These are phyloP conservation scores for Tremella yokohamensis DNA, from an alignment of 768 basidiomycete species.

Conservation along the genomic window DNA sequence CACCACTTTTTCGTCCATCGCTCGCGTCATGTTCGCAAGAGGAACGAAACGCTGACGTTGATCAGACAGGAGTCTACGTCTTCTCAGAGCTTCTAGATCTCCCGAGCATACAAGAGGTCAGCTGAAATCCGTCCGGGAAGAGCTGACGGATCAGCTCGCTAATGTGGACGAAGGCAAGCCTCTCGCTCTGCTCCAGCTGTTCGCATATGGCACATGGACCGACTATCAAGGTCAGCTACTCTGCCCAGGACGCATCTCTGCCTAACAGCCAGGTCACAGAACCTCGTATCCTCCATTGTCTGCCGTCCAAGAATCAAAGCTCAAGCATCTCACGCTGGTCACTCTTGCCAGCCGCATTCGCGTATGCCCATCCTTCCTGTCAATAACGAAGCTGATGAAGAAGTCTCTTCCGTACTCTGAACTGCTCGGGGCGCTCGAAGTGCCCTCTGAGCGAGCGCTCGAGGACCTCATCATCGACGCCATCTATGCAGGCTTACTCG, in stretches of 20 bases:
- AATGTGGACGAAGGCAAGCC: slow-evolving; percentile 62
- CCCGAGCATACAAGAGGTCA: slow-evolving; percentile 77
- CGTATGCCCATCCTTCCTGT: slow-evolving; percentile 55
- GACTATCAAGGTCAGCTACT: slow-evolving; percentile 58
- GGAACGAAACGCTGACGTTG: not conserved
- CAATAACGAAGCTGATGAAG: not conserved
- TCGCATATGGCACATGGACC: slow-evolving; percentile 80
- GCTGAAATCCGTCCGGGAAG: not conserved
- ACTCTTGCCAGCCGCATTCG: slow-evolving; percentile 72
- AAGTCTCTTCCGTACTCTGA: slow-evolving; percentile 78
- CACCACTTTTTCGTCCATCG: not conserved
- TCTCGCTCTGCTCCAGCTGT: slow-evolving; percentile 70
- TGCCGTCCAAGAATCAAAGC: slow-evolving; percentile 71
- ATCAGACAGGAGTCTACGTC: slow-evolving; percentile 76
- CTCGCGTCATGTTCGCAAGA: not conserved
- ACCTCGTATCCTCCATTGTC: slow-evolving; percentile 64
- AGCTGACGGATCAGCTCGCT: slow-evolving; percentile 58
- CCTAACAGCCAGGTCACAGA: slow-evolving; percentile 53
- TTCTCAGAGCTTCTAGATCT: slow-evolving; percentile 83
- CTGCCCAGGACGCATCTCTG: not conserved
- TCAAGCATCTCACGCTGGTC: slow-evolving; percentile 89
- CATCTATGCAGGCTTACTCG: slow-evolving; percentile 84
- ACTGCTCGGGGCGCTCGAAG: slow-evolving; percentile 67
- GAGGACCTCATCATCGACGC: slow-evolving; percentile 97
- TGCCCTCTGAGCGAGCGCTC: slow-evolving; percentile 77